Evolutionary conservation across 2,329 filamentous ascomycete genomes (phyloP).

Genomic region (Pseudocercospora cruenta): DNA sequence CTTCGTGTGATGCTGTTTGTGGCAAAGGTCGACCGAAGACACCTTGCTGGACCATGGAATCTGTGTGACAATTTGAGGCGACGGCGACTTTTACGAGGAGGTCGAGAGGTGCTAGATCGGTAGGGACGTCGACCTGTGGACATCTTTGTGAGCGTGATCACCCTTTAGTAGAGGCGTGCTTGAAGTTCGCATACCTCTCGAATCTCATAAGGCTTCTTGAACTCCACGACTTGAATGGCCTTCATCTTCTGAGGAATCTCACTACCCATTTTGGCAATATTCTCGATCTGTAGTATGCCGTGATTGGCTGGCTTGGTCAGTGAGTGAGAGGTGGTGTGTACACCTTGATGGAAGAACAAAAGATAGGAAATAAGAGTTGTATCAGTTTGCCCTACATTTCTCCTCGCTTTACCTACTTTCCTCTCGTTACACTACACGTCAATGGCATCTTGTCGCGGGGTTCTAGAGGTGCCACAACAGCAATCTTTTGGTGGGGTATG

Average conservation of each 20-base stretch:
- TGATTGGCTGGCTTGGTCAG: slow-evolving; percentile 10
- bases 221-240: slow-evolving; percentile 54
- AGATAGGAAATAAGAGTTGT: not conserved
- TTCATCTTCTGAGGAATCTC: slow-evolving; percentile 51
- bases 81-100: slow-evolving; percentile 64
- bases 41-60: slow-evolving; percentile 59
- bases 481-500: not conserved
- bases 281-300: not conserved
- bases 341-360: slow-evolving; percentile 15
- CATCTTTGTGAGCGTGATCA: not conserved
- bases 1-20: slow-evolving; percentile 61
- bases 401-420: not conserved
- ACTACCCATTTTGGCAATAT: slow-evolving; percentile 12
- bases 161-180: not conserved
- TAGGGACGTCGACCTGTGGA: slow-evolving; percentile 50
- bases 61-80: slow-evolving; percentile 66
- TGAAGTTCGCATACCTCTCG: slow-evolving; percentile 48
- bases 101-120: slow-evolving; percentile 53
- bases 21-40: slow-evolving; percentile 55
- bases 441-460: not conserved
- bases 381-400: not conserved
- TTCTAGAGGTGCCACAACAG: not conserved
- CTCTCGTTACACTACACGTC: not conserved
- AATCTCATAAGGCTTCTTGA: slow-evolving; percentile 60
- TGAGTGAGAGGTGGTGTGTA: not conserved